Percentiles rank a stretch among this genome's conserved stretches.
phyloP scores from a whole-genome alignment of 2,329 filamentous ascomycete species.

The Trichoderma koningii region DNA sequence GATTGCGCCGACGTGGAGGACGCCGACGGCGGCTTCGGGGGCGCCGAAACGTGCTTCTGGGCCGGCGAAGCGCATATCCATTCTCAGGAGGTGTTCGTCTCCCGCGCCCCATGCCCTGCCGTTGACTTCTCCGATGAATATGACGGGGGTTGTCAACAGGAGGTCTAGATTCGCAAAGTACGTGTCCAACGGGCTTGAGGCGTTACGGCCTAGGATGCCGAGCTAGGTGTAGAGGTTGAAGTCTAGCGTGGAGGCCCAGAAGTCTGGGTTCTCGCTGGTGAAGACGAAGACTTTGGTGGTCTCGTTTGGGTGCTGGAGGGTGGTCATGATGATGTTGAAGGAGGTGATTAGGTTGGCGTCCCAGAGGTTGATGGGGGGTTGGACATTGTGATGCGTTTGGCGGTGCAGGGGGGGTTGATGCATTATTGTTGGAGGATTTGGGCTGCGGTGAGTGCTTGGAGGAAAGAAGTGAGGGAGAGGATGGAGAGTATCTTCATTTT shows the following conservation, averaged over 20 bases:
- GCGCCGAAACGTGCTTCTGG: constrained; percentile 6
- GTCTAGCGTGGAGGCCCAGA: background rate
- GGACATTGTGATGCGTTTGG: constrained; percentile 7
- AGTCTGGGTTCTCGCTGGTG: background rate
- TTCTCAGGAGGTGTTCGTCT: constrained; percentile 6
- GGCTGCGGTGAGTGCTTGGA: background rate
- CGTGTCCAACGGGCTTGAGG: background rate
- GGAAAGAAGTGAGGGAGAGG: background rate
- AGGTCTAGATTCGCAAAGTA: constrained; percentile 14
- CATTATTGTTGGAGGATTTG: constrained; percentile 13
- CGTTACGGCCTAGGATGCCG: background rate
- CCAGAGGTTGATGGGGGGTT: constrained; percentile 15
- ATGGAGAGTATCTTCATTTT: background rate
- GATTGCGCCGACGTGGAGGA: constrained; percentile 5
- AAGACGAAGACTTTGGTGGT: constrained; percentile 8
- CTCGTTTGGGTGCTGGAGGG: background rate
- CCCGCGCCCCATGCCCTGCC: constrained; percentile 12
- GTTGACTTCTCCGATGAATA: constrained; percentile 13
- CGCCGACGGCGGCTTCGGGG: background rate
- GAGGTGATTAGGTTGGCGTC: constrained; percentile 3
- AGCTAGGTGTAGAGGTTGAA: background rate
- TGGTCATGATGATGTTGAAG: background rate
- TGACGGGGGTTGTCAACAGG: constrained; percentile 9
- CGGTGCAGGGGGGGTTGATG: background rate
- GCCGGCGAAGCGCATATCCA: constrained; percentile 13